Evolutionary conservation across 345 rosid genomes (phyloP), one percentile per base, ranked within the genome.

Genomic region (Euphorbia lathyris): DNA sequence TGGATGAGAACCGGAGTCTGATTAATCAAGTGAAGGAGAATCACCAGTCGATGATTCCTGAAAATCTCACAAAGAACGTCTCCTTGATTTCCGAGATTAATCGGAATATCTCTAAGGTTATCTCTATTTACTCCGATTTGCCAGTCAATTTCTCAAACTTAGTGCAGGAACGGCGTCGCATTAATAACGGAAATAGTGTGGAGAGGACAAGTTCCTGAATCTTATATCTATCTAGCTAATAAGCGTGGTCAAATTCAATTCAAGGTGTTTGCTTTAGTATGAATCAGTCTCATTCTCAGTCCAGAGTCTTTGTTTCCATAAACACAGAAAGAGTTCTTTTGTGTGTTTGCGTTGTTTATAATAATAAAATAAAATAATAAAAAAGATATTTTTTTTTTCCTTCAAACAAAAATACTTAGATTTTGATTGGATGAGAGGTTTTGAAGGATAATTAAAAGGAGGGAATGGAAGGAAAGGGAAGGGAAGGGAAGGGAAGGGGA

Each of bases 11-110:
- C 76, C 72, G 78, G 8, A 45, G 32, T 14, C 45, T 83, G 70
- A 83, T 83, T 62, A 51, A 52, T 12, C 76, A 57, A 70, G 86
- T 71, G 67, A 83, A 83, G 72, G 70, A 74, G 42, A 79, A 83
- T 32, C 83, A 80, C 51, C 78, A 22, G 25, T 80, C 80, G 34
- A 72, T 23, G 78, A 68, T 77, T 38, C 80, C 86, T 3, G 82
- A 80, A 42, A 77, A 83, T 27, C 75, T 83, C 27, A 55, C 68
- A 1, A 70, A 63, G 51, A 80, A 82, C 73, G 75, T 76, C 27
- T 56, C 52, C 10, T 58, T 79, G 55, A 79, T 82, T 47, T 55
- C 32, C 60, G 72, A 82, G 70, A 79, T 82, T 23, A 79, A 82
- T 58, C 66, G 77, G 7, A 82, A 82, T 51, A 76, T 82, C 67